Evolutionary conservation across 306 rosid genomes (phyloP).

Genomic region (Lablab purpureus): DNA sequence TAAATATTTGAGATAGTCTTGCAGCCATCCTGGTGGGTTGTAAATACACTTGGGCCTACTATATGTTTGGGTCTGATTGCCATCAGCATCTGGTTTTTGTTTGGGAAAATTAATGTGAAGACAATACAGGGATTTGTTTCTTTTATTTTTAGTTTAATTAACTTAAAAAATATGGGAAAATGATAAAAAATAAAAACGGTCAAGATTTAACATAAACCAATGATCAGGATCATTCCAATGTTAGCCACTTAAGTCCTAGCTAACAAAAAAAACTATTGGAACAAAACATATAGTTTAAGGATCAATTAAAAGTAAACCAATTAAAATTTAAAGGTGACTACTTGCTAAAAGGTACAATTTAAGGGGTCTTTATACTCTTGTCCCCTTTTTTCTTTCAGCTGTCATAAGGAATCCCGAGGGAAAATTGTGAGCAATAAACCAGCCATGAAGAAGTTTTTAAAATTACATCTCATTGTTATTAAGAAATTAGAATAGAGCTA

Average conservation of each 20-base stretch:
- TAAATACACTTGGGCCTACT: too few relatives aligned
- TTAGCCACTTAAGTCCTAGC: neutral
- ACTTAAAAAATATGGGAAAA: neutral
- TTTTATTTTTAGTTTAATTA: neutral
- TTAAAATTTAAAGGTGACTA: neutral
- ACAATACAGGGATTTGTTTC: neutral
- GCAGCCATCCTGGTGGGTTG: too few relatives aligned
- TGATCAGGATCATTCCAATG: neutral
- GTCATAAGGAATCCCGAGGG: slow-evolving; percentile 15
- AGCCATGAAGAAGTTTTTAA: slow-evolving; percentile 28
- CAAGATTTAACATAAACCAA: neutral
- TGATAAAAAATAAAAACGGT: neutral
- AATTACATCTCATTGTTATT: slow-evolving; percentile 40
- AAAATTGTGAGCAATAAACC: slow-evolving; percentile 18
- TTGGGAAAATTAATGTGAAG: slow-evolving; percentile 1
- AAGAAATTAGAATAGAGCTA: slow-evolving; percentile 37
- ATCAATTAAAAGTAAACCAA: neutral
- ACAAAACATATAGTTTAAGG: neutral
- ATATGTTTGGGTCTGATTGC: too few relatives aligned
- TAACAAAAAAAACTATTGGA: neutral
- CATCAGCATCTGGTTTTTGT: neutral
- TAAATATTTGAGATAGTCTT: too few relatives aligned
- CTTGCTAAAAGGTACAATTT: neutral
- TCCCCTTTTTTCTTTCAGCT: neutral
- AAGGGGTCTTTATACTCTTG: neutral